Evolutionary conservation across 768 basidiomycete genomes (phyloP), one percentile per base, ranked within the genome.

Genomic region (Lepiota brunneoincarnata): DNA sequence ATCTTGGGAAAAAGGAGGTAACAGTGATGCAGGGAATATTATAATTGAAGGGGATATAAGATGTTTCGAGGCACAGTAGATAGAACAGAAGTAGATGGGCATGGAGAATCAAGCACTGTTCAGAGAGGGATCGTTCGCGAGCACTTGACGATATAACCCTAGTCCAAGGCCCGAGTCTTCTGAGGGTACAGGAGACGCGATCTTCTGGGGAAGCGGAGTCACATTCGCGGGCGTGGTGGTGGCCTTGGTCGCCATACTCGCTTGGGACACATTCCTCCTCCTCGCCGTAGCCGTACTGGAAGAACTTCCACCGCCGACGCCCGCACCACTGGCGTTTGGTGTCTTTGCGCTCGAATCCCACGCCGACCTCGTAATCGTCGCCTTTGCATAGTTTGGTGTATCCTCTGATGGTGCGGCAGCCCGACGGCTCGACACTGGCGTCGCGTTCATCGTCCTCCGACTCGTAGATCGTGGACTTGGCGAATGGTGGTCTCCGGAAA

Each of bases 111-210:
- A 61, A 49, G 49, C 45, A 36, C 41, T 50, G 57, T 78, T 80
- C 67, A 91, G 72, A 57, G 85, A 82, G 38, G 84, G 84, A 64
- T 91, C 87, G 58, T 89, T 81, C 48, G 83, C 84, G 63, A 91
- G 76, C 68, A 92, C 82, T 69, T 89, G 87, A 57, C 88, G 85
- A 74, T 91, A 90, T 65, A 93, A 69, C 59, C 86, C 89, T 58
- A 54, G 42, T 17, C 53, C 53, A 15, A 93, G 88, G 59, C 87
- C 89, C 48, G 91, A 93, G 67, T 92, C 91, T 62, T 87, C 86
- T 24, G 84, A 81, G 15, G 86, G 89, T 43, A 86, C 87, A 54
- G 91, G 89, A 4, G 89, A 91, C 15, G 79, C 71, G 10, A 86
- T 67, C 15, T 74, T 71, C 66, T 78, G 61, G 50, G 72, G 68